These are phyloP conservation scores for Ormosia semicastrata DNA, from an alignment of 306 rosid species.

Conservation along the genomic window DNA sequence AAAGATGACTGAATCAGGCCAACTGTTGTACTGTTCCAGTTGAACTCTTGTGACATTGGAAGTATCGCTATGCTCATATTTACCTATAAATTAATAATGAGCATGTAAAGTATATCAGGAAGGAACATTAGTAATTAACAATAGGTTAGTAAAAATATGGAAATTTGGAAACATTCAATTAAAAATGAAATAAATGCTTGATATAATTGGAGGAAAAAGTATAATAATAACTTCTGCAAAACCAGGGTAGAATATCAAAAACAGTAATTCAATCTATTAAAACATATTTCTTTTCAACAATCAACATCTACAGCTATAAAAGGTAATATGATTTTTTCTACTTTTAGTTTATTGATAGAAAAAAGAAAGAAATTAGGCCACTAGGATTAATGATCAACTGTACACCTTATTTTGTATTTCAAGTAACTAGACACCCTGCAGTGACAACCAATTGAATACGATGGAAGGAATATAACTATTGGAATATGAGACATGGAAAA, in stretches of 20 bases:
- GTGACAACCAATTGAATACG: not conserved
- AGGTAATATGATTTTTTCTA: not conserved
- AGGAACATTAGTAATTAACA: not conserved
- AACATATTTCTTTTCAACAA: not conserved
- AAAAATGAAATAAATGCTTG: not conserved
- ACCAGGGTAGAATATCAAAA: not conserved
- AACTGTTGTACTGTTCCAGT: conserved; percentile 94
- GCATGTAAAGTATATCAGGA: not conserved
- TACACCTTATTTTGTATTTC: not conserved
- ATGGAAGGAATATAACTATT: not conserved
- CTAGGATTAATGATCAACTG: not conserved
- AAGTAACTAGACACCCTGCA: not conserved
- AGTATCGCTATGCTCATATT: conserved; percentile 99
- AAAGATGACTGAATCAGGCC: conserved; percentile 95
- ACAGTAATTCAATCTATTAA: not conserved
- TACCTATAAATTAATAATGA: conserved; percentile 49
- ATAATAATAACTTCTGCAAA: not conserved
- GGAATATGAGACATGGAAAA: not conserved
- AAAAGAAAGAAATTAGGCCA: not conserved
- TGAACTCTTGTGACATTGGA: conserved; percentile 89
- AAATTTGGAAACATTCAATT: not conserved
- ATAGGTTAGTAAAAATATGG: not conserved
- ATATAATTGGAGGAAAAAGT: not conserved
- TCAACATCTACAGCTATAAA: not conserved
- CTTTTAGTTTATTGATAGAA: not conserved